phyloP scores from a whole-genome alignment of 2,329 filamentous ascomycete genomes.

The Penicillium sumatraense region DNA sequence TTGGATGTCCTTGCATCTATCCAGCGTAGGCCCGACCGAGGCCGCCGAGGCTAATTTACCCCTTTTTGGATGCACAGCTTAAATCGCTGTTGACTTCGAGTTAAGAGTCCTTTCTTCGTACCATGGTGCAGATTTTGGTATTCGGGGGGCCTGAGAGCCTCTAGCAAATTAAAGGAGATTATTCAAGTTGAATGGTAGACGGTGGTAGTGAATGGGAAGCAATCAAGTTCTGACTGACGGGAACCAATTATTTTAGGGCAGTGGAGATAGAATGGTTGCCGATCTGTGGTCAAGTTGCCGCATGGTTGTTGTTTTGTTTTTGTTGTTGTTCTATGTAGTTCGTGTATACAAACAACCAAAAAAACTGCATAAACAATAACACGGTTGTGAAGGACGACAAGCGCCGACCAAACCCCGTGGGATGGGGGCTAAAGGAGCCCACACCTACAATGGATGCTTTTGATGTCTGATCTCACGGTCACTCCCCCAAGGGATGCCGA shows the following conservation, averaged over 20 bases:
- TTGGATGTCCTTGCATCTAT: not conserved
- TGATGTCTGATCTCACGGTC: slow-evolving; percentile 8
- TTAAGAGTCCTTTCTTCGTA: too few species aligned
- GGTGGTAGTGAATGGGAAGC: not conserved
- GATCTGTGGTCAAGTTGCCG: not conserved
- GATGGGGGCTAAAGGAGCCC: not conserved
- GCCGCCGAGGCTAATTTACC: not conserved
- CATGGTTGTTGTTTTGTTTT: not conserved
- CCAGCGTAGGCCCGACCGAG: not conserved
- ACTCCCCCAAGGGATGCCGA: slow-evolving; percentile 5
- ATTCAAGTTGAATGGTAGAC: not conserved
- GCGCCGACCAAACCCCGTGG: not conserved
- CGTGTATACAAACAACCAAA: slow-evolving; percentile 7
- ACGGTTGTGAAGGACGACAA: slow-evolving; percentile 2
- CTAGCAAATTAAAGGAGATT: not conserved
- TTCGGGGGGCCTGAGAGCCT: not conserved
- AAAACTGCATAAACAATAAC: slow-evolving; percentile 4
- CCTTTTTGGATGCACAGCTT: not conserved
- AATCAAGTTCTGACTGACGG: not conserved
- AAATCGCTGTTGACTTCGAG: too few species aligned
- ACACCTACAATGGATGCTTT: not conserved
- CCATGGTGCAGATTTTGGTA: not conserved
- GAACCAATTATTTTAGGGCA: not conserved
- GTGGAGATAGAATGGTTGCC: not conserved
- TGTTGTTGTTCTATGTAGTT: not conserved